Evolutionary conservation across 257 asterid species (phyloP).

Genomic region (Linaria vulgaris): DNA sequence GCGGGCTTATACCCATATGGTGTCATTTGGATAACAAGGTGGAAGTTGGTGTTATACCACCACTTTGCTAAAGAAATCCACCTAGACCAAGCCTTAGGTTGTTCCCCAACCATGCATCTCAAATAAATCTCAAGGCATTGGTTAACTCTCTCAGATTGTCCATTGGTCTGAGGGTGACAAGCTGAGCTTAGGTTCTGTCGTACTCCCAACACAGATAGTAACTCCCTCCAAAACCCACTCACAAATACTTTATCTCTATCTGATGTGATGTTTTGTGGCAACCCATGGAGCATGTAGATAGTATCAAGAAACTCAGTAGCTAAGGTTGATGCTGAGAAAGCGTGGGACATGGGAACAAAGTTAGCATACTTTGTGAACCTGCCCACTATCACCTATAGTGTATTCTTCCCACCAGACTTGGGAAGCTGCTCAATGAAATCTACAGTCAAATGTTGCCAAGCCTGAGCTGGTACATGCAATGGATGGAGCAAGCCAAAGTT

Average conservation of each 20-base stretch:
- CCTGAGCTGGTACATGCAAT: neutral
- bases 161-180: too few species aligned
- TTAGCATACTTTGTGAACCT: too few species aligned
- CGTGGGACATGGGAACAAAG: neutral
- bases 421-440: conserved; percentile 21
- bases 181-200: too few species aligned
- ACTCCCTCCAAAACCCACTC: too few species aligned
- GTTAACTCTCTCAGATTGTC: too few species aligned
- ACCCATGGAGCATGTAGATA: neutral
- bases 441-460: neutral
- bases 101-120: neutral
- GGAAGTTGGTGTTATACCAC: too few species aligned
- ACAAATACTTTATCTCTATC: conserved; percentile 9
- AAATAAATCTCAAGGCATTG: neutral
- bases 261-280: neutral
- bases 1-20: too few species aligned
- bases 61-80: neutral
- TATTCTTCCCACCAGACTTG: too few species aligned
- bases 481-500: neutral
- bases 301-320: neutral
- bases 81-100: neutral
- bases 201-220: too few species aligned
- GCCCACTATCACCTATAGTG: too few species aligned
- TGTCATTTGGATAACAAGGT: too few species aligned
- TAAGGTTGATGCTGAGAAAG: neutral